Evolutionary conservation across 257 asterid species (phyloP).

Genomic region (Solanum piurae): DNA sequence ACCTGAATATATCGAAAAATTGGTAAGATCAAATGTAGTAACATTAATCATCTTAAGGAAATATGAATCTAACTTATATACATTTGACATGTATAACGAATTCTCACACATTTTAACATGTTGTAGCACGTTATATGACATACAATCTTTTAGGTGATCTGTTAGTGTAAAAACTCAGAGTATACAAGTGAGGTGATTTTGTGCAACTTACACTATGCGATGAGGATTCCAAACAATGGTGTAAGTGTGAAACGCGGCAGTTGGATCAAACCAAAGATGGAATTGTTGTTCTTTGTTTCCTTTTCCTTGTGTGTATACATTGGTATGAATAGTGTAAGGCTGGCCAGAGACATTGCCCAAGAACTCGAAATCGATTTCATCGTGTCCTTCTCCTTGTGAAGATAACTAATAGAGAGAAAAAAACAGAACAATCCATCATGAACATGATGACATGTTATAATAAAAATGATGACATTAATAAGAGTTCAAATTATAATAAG

Average conservation of each 20-base stretch:
- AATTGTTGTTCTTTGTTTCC: constrained; percentile 7
- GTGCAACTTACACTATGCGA: background rate
- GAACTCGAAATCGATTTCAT: constrained; percentile 4
- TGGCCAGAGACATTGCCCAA: background rate
- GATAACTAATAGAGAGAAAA: background rate
- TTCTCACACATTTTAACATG: background rate
- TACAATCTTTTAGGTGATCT: background rate
- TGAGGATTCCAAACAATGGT: constrained; percentile 4
- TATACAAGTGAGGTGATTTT: background rate
- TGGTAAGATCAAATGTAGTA: background rate
- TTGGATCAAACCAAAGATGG: constrained; percentile 6
- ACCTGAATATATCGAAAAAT: background rate
- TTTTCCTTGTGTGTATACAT: constrained; percentile 2
- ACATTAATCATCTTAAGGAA: no score
- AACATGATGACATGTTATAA: background rate
- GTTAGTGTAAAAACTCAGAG: background rate
- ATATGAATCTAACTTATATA: background rate
- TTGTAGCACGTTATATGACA: background rate
- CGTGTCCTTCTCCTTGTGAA: background rate
- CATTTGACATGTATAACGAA: background rate
- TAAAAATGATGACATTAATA: background rate
- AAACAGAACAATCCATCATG: background rate
- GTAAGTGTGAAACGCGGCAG: constrained; percentile 5
- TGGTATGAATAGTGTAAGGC: constrained; percentile 2
- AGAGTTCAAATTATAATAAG: background rate